These are phyloP conservation scores for Gynochthodes officinalis DNA, from an alignment of 257 asterid species.

Conservation along the genomic window DNA sequence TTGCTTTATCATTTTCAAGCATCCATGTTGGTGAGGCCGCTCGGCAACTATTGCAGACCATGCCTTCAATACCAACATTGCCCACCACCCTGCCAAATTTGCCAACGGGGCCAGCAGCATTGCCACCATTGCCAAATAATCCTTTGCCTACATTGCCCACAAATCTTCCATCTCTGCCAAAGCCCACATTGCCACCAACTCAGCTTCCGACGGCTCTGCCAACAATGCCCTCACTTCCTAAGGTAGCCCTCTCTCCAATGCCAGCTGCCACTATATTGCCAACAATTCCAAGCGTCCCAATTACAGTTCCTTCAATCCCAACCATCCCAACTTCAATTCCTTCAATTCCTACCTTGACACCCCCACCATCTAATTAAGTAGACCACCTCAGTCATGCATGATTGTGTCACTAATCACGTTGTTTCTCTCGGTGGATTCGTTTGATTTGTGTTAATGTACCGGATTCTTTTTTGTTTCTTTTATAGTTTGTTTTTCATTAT, in stretches of 20 bases:
- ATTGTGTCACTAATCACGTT: background rate
- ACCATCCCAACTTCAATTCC: too few relatives aligned
- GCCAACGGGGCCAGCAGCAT: background rate
- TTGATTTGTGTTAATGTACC: background rate
- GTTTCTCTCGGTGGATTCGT: background rate
- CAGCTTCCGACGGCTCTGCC: constrained; percentile 4
- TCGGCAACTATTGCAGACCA: constrained; percentile 14
- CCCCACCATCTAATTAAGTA: constrained; percentile 29
- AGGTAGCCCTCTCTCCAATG: constrained; percentile 27
- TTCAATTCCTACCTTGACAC: constrained; percentile 31
- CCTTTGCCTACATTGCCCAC: constrained; percentile 13
- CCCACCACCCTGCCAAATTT: background rate
- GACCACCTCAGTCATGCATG: background rate
- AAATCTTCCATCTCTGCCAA: constrained; percentile 1
- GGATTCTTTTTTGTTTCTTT: background rate
- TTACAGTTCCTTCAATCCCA: constrained; percentile 25
- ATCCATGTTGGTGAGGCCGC: constrained; percentile 2
- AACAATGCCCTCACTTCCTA: constrained; percentile 27
- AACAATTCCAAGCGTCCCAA: constrained; percentile 19
- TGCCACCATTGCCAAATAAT: constrained; percentile 9
- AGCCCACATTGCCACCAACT: constrained; percentile 11
- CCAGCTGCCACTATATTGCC: constrained; percentile 23
- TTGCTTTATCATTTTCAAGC: constrained; percentile 9
- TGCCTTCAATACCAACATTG: too few relatives aligned
- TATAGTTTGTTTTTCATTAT: background rate